Percentiles rank a stretch among this genome's conserved stretches.
Conservation (phyloP, 192 early-diverging fungal genomes). For the Coemansia sp. region DNA sequence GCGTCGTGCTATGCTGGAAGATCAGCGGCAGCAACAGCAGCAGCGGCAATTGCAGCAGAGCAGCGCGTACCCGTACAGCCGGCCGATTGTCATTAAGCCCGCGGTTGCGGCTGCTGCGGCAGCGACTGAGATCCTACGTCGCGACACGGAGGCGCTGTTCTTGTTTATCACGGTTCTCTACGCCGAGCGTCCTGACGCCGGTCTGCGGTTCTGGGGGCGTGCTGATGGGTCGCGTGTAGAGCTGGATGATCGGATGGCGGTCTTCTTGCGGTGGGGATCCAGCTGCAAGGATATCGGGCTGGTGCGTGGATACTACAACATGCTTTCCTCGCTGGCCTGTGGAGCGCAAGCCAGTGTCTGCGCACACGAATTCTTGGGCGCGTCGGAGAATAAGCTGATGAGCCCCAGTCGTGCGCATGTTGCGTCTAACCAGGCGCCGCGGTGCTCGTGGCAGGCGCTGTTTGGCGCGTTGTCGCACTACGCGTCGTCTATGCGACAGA, state of each 20-base stretch:
- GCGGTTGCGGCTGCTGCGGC: slow-evolving; percentile 17
- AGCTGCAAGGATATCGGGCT: slow-evolving; percentile 64
- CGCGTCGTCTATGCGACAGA: slow-evolving; percentile 55
- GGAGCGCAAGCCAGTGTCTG: slow-evolving; percentile 69
- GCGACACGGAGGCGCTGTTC: slow-evolving; percentile 74
- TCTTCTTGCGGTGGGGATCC: slow-evolving; percentile 68
- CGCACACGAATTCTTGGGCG: slow-evolving; percentile 62
- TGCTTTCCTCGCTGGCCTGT: slow-evolving; percentile 81
- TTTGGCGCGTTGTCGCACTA: slow-evolving; percentile 78
- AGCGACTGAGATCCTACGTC: slow-evolving; percentile 35
- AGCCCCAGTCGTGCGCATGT: slow-evolving; percentile 38
- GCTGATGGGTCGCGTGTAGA: slow-evolving; percentile 26
- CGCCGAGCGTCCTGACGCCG: slow-evolving; percentile 73
- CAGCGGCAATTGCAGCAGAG: slow-evolving; percentile 39
- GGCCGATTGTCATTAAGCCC: slow-evolving; percentile 18
- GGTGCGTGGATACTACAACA: slow-evolving; percentile 74
- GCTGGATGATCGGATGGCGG: slow-evolving; percentile 59
- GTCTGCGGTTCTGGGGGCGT: slow-evolving; percentile 69
- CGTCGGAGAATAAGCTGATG: slow-evolving; percentile 25
- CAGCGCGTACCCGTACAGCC: slow-evolving; percentile 36
- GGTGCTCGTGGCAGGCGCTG: slow-evolving; percentile 80
- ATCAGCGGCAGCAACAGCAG: slow-evolving; percentile 35
- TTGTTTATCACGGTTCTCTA: slow-evolving; percentile 74
- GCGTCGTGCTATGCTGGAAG: slow-evolving; percentile 36
- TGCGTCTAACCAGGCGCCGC: slow-evolving; percentile 47